Percentiles rank a stretch among this genome's conserved stretches.
Conservation (phyloP, 2,329 filamentous ascomycete species). For the Trichophyton mentagrophytes region DNA sequence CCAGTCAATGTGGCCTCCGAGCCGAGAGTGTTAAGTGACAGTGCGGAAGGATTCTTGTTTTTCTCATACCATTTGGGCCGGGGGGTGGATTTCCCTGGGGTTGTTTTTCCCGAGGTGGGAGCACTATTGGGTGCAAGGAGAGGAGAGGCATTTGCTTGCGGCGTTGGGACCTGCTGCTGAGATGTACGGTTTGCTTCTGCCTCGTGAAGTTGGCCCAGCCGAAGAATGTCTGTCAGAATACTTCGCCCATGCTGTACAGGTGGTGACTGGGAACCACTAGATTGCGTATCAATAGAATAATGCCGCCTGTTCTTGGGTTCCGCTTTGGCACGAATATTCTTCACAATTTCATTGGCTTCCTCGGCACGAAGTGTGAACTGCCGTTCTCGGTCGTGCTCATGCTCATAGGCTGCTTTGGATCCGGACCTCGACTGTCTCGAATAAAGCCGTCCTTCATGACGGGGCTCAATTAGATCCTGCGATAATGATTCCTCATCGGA, state of each 20-base stretch:
- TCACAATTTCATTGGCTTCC: not conserved
- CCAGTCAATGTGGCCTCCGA: conserved; percentile 9
- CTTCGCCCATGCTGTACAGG: not conserved
- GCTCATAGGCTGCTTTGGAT: not conserved
- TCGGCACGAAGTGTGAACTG: not conserved
- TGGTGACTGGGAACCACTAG: not conserved
- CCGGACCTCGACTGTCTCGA: not conserved
- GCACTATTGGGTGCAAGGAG: conserved; percentile 14
- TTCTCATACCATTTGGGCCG: conserved; percentile 30
- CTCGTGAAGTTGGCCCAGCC: conserved; percentile 18
- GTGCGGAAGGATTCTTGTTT: conserved; percentile 23
- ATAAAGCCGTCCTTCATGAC: not conserved
- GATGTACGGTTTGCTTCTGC: conserved; percentile 11
- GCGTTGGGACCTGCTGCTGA: not conserved
- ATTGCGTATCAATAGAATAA: not conserved
- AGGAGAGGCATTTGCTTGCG: not conserved
- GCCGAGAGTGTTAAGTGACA: conserved; percentile 19
- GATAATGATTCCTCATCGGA: conserved; percentile 1
- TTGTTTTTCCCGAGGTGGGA: not conserved
- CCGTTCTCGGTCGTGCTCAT: not conserved
- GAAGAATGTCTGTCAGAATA: conserved; percentile 1
- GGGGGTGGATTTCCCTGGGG: not conserved
- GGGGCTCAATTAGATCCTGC: not conserved
- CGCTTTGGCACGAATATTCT: not conserved
- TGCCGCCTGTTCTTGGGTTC: not conserved